Percentiles rank a stretch among this genome's conserved stretches.
Evolutionary conservation across 2,329 filamentous ascomycete species (phyloP).

Genomic region (Dothistroma septosporum): DNA sequence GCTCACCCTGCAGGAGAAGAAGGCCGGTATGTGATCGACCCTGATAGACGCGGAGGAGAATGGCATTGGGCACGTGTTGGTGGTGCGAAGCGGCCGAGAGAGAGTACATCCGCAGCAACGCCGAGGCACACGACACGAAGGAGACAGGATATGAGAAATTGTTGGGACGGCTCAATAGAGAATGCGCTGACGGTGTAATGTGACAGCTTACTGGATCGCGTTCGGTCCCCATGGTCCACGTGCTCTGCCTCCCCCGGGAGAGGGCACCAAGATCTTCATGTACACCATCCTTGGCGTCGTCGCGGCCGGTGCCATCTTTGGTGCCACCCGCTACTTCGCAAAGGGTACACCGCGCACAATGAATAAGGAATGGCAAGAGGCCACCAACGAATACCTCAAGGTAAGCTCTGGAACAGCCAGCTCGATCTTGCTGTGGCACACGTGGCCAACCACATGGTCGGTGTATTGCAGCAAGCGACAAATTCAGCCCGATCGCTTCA

Average conservation of each 20-base stretch:
- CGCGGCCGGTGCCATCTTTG: conserved; percentile 68
- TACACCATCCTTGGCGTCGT: conserved; percentile 67
- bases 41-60: not conserved
- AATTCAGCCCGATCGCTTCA: not conserved
- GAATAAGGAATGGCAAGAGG: conserved; percentile 96
- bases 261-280: conserved; percentile 72
- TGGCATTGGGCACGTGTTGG: conserved; percentile 3
- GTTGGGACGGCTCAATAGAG: not conserved
- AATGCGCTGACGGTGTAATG: not conserved
- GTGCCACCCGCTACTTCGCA: conserved; percentile 65
- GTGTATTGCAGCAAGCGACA: not conserved
- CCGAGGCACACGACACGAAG: not conserved
- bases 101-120: conserved; percentile 2
- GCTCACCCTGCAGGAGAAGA: conserved; percentile 95
- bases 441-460: not conserved
- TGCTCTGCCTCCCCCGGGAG: conserved; percentile 74
- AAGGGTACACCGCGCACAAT: conserved; percentile 75
- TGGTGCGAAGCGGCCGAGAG: conserved; percentile 2
- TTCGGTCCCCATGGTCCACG: conserved; percentile 96
- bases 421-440: not conserved
- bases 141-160: not conserved
- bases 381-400: conserved; percentile 87
- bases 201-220: conserved; percentile 92
- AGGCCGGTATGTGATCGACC: conserved; percentile 60
- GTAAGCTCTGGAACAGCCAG: conserved; percentile 50